Evolutionary conservation across 2,329 filamentous ascomycete genomes (phyloP), one percentile per base, ranked within the genome.

Genomic region (Pyrenophora tritici-repentis): DNA sequence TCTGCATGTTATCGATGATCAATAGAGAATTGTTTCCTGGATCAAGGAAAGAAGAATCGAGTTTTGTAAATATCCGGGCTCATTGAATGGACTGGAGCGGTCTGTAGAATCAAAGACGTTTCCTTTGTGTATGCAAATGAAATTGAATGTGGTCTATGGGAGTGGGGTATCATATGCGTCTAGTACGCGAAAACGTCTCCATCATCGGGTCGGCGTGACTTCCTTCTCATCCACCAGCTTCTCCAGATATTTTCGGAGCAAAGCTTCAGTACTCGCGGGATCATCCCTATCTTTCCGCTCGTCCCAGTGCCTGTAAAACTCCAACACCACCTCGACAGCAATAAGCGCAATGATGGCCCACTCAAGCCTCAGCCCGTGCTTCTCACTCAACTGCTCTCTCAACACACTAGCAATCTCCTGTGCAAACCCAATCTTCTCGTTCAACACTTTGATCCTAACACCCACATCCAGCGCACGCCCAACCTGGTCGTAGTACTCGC

Each of bases 371-470:
- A 92, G 85, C 13, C 90, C 89, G 69, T 97, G 91, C 71, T 90
- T 91, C 78, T 97, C 92, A 69, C 89, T 95, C 47, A 95, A 81
- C 70, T 92, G 86, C 73, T 97, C 91, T 50, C 94, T 82, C 55
- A 97, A 76, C 13, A 97, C 92, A 44, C 82, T 90, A 6, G 94
- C 91, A 71, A 97, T 97, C 73, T 97, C 93, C 67, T 94, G 90
- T 1, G 93, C 94, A 72, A 99, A 97, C 68, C 96, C 93, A 84
- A 99, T 95, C 78, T 96, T 96, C 76, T 96, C 90, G 72, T 99
- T 99, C 62, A 97, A 76, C 14, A 90, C 86, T 65, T 89, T 90
- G 76, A 97, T 97, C 42, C 94, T 84, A 20, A 94, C 90, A 29
- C 90, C 89, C 18, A 97, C 92, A 73, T 97, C 94, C 31, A 99